Conservation (phyloP, 148 eudicot species). For the Vaccinium corymbosum region DNA sequence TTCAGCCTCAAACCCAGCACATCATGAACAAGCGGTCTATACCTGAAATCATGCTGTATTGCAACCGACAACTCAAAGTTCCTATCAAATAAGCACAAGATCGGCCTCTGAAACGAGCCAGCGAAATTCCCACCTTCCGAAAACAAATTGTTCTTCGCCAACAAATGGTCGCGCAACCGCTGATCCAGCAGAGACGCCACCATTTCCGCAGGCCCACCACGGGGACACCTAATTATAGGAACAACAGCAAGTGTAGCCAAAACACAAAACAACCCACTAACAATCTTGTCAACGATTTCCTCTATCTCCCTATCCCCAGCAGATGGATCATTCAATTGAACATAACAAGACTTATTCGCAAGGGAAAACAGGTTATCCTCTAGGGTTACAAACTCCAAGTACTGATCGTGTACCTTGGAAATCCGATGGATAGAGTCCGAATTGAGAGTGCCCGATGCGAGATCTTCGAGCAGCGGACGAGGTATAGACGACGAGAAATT, state of each 20-base stretch:
- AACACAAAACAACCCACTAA: conserved; percentile 82
- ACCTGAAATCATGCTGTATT: conserved; percentile 97
- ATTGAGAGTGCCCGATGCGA: conserved; percentile 57
- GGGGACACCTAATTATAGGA: conserved; percentile 79
- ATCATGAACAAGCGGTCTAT: conserved; percentile 90
- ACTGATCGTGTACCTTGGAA: conserved; percentile 89
- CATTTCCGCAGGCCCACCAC: conserved; percentile 98
- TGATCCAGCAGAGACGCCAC: conserved; percentile 86
- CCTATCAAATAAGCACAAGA: conserved; percentile 83
- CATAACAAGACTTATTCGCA: conserved; percentile 67
- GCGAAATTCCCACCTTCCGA: conserved; percentile 76
- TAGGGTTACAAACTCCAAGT: conserved; percentile 80
- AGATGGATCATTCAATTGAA: conserved; percentile 83
- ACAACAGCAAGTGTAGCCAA: conserved; percentile 85
- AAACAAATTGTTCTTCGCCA: conserved; percentile 86
- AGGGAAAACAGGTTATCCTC: conserved; percentile 85
- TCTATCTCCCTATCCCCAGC: conserved; percentile 83
- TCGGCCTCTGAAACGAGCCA: conserved; percentile 77
- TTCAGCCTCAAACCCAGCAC: conserved; percentile 83
- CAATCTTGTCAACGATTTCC: conserved; percentile 64
- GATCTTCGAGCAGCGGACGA: conserved; percentile 72
- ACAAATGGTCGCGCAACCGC: conserved; percentile 77
- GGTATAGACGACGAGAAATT: conserved; percentile 88
- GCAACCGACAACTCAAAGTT: conserved; percentile 80
- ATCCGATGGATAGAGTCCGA: conserved; percentile 67